phyloP scores from a whole-genome alignment of 441 rosid species.

The Syzygium malaccense region DNA sequence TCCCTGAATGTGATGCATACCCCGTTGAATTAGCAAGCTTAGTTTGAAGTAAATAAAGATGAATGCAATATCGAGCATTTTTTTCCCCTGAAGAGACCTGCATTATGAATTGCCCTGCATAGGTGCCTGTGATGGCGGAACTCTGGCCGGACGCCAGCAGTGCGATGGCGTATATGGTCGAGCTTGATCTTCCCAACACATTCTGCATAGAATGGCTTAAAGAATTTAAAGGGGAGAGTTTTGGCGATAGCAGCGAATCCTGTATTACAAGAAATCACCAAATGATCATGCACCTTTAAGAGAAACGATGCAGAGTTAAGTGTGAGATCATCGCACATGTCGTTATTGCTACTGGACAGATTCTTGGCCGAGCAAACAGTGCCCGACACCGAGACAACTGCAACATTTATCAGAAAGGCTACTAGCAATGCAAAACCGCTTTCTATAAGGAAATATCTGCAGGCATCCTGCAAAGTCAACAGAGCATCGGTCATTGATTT shows the following conservation, averaged over 20 bases:
- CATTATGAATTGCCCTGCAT: conserved; percentile 97
- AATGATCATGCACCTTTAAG: conserved; percentile 29
- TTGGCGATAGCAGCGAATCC: neutral
- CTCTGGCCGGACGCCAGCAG: conserved; percentile 94
- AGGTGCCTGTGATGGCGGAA: conserved; percentile 96
- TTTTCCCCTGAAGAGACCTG: conserved; percentile 34
- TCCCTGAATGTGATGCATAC: conserved; percentile 26
- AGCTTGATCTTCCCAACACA: conserved; percentile 86
- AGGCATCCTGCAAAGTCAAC: conserved; percentile 33
- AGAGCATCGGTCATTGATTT: neutral
- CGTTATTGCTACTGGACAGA: conserved; percentile 6
- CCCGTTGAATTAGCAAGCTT: neutral
- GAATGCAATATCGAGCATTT: neutral
- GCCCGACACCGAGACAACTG: conserved; percentile 48
- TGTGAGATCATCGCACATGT: conserved; percentile 37
- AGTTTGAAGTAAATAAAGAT: neutral
- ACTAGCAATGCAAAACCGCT: conserved; percentile 55
- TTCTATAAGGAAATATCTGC: conserved; percentile 57
- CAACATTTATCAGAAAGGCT: conserved; percentile 54
- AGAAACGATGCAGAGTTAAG: conserved; percentile 66
- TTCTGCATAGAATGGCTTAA: conserved; percentile 37
- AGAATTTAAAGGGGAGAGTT: neutral
- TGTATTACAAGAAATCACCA: neutral
- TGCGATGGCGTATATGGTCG: conserved; percentile 76
- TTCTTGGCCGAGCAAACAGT: conserved; percentile 33